These are phyloP conservation scores for Starmerella floricola DNA, from an alignment of 805 yeast genomes.

Conservation along the genomic window DNA sequence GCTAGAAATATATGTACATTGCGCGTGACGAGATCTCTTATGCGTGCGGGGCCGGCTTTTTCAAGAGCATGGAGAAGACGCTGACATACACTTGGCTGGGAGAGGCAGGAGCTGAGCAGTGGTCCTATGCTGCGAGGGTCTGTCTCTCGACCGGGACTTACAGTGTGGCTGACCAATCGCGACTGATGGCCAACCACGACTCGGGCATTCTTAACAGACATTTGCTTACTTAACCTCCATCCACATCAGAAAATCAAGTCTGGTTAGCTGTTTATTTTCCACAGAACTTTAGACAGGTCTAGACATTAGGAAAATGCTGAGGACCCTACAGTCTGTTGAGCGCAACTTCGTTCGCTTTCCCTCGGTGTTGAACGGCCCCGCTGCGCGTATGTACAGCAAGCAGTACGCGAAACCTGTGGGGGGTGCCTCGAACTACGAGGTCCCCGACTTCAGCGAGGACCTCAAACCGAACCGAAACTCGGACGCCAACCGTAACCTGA, in stretches of 20 bases:
- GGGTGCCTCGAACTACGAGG: slow-evolving; percentile 56
- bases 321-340: slow-evolving; percentile 16
- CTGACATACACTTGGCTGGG: too few relatives aligned
- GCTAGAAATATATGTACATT: too few relatives aligned
- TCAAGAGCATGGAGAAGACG: too few relatives aligned
- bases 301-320: slow-evolving; percentile 11
- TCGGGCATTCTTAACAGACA: slow-evolving; percentile 6
- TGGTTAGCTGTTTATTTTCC: background rate
- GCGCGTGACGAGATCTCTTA: too few relatives aligned
- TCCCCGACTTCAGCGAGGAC: slow-evolving; percentile 79
- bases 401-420: slow-evolving; percentile 24
- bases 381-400: slow-evolving; percentile 15
- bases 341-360: slow-evolving; percentile 9
- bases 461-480: slow-evolving; percentile 57
- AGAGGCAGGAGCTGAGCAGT: too few relatives aligned
- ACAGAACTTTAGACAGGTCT: background rate
- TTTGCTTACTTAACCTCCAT: slow-evolving; percentile 9
- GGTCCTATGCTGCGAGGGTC: too few relatives aligned
- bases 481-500: slow-evolving; percentile 71
- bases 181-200: slow-evolving; percentile 14
- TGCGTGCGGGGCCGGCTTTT: too few relatives aligned
- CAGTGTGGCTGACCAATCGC: slow-evolving; percentile 14
- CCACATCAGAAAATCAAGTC: slow-evolving; percentile 6
- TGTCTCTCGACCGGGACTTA: too few relatives aligned
- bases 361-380: slow-evolving; percentile 5